Base-by-base conservation (phyloP, 1,284 basidiomycete genomes). In the Malassezia equina region DNA sequence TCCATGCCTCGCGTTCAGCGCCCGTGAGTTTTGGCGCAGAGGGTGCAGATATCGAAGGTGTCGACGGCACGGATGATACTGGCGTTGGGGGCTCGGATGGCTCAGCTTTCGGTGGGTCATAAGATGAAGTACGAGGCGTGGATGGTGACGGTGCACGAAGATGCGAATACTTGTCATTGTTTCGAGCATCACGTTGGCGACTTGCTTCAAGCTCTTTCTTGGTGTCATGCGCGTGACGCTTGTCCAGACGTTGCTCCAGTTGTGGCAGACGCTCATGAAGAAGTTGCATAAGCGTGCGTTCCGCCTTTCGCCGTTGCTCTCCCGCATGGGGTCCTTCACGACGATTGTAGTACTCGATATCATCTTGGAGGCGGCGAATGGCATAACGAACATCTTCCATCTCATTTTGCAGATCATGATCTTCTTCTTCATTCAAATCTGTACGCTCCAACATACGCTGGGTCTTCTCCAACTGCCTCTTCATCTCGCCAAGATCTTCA, bases 211-310 rank as follows among this genome's bases (percentile, higher is more conserved):
- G 56, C 33, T 62, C 60, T 24, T 61, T 59, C 79, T 86, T 86
- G 42, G 88, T 84, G 42, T 87, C 78, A 59, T 84, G 80, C 59
- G 84, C 83, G 48, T 93, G 88, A 42, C 87, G 78, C 23, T 84
- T 84, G 68, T 88, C 83, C 58, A 95, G 83, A 68, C 84, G 84
- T 67, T 84, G 81, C 76, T 96, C 90, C 12, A 98, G 81, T 61
- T 88, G 87, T 0, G 93, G 94, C 2, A 99, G 79, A 52, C 86
- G 82, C 73, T 94, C 90, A 67, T 96, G 90, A 83, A 88, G 83
- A 46, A 99, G 78, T 52, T 81, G 80, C 62, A 95, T 76, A 34
- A 96, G 78, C 66, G 96, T 89, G 34, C 94, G 81, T 77, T 98
- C 94, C 21, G 94, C 80, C 67, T 84, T 82, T 29, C 94, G 79